A percentile compares a stretch with the other conserved stretches of the same genome.
These are phyloP conservation scores for Lepidium africanum DNA, from an alignment of 345 rosid species.

Conservation along the genomic window DNA sequence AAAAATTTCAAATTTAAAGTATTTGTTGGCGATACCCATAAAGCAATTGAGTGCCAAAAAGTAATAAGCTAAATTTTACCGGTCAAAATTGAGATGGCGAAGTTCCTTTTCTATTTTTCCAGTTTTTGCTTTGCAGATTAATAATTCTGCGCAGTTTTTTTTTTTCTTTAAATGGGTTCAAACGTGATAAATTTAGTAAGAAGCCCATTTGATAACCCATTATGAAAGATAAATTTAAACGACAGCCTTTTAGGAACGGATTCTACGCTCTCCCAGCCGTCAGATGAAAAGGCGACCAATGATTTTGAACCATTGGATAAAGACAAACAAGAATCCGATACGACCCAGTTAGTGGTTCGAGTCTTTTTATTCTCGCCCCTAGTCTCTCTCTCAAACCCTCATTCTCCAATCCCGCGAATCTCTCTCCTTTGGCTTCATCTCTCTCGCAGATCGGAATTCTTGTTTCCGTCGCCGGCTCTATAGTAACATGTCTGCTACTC, in stretches of 20 bases:
- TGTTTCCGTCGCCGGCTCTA: neutral
- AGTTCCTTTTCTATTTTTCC: no score
- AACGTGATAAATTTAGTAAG: neutral
- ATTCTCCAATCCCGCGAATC: constrained; percentile 18
- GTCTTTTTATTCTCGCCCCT: constrained; percentile 5
- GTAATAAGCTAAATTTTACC: no score
- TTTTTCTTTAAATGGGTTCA: neutral
- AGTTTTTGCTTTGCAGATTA: no score
- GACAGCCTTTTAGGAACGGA: neutral
- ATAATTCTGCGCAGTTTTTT: no score
- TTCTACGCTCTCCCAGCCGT: neutral
- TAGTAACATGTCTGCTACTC: constrained; percentile 39
- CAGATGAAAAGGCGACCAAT: neutral
- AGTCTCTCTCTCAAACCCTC: neutral
- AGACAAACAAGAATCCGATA: constrained; percentile 13
- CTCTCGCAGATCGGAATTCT: constrained; percentile 1
- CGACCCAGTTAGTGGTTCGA: constrained; percentile 12
- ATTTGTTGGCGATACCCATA: no score
- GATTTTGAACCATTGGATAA: neutral
- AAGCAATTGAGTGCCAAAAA: no score
- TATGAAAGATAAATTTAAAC: neutral
- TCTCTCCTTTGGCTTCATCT: neutral
- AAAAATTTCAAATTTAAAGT: no score
- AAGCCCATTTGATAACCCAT: neutral
- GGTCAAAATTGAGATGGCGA: no score